Evolutionary conservation across 306 rosid species (phyloP), one percentile per base, ranked within the genome.

Genomic region (Pterocarpus macrocarpus): DNA sequence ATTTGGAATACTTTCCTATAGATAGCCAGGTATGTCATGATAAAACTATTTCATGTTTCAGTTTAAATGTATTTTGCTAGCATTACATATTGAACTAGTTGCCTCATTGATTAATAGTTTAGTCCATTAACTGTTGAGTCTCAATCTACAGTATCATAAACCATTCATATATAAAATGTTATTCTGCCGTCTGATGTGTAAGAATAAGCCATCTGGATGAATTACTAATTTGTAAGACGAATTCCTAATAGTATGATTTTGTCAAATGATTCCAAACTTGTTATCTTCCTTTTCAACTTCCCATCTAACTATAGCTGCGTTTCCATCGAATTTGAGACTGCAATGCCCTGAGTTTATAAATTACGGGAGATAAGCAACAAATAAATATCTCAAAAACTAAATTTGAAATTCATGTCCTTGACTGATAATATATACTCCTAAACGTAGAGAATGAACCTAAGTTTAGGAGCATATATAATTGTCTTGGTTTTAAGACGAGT

Each of bases 1-100:
- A 95, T 86, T 86, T 95, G 61, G 99, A 95, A 83, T 95, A 95
- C 82, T 95, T 93, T 85, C 97, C 97, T 7, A 84, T 87, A 53
- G 99, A 93, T 64, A 89, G 85, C 64, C 99, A 95, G 99, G 99
- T 95, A 88, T 4, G 63, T 80, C 63, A 74, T 73, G 8, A 52
- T 71, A 61, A 28, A 65, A 47, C 84, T 49, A 5, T 55, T 84
- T 76, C 56, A 71, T 36, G 52, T 22, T 82, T 53, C 62, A 68
- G 44, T 38, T 82, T 58, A 17, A 33, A 43, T 30, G 43, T 17
- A 62, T 71, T 50, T 63, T 49, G 43, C 53, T 38, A 15, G 14
- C 33, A 80, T 17, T 47, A 36, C 52, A 77, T 77, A 43, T 52
- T 78, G 34, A 63, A 33, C 58, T 63, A 61, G 57, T 28, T 61